Percentiles rank a stretch among this genome's conserved stretches.
Conservation (phyloP, 176 grass and related monocot species). For the Musa acuminata region DNA sequence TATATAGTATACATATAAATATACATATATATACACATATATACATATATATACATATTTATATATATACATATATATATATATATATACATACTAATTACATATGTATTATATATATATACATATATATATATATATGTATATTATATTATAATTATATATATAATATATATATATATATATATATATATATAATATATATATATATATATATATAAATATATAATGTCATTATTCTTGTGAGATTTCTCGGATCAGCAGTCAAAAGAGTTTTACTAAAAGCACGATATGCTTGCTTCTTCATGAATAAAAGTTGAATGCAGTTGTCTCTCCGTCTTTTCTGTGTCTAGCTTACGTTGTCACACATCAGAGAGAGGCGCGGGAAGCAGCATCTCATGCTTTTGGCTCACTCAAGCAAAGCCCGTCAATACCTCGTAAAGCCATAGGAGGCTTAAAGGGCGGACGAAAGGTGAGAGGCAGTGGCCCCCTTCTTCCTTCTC, state of each 20-base stretch:
- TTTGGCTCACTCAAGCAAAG: constrained; percentile 76
- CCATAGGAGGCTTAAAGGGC: neutral
- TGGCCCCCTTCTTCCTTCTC: neutral
- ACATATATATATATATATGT: too few relatives aligned
- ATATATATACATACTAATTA: too few relatives aligned
- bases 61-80: too few relatives aligned
- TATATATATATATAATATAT: too few relatives aligned
- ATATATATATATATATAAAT: too few relatives aligned
- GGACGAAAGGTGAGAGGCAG: neutral
- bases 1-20: too few relatives aligned
- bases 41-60: too few relatives aligned
- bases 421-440: neutral
- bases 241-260: neutral
- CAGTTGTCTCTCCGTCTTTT: constrained; percentile 8
- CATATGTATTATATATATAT: too few relatives aligned
- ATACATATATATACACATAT: too few relatives aligned
- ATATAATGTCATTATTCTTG: neutral
- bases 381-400: constrained; percentile 39
- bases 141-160: too few relatives aligned
- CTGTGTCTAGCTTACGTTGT: neutral
- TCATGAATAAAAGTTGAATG: constrained; percentile 5
- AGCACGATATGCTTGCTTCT: constrained; percentile 22
- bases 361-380: neutral
- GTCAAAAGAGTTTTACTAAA: neutral
- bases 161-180: too few relatives aligned